Percentiles rank a stretch among this genome's conserved stretches.
Conservation (phyloP, 169 alveolate species). For the Eimeria tenella region DNA sequence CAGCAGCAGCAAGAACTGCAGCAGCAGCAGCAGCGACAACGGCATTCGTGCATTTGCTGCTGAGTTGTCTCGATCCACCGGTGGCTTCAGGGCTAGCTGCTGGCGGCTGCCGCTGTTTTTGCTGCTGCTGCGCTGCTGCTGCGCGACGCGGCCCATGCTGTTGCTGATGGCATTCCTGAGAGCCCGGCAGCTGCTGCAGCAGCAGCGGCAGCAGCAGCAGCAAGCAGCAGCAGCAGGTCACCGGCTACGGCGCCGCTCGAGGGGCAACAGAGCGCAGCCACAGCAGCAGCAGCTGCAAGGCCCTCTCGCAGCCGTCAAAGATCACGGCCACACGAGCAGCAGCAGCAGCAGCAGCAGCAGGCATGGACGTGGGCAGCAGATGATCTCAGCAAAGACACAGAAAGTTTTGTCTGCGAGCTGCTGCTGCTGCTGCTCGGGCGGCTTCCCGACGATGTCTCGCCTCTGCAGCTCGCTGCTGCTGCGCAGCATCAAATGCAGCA, state of each 20-base stretch:
- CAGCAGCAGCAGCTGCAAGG: conserved; percentile 23
- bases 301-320: not conserved
- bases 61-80: not conserved
- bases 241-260: not conserved
- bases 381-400: not conserved
- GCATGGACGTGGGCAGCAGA: not conserved
- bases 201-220: not conserved
- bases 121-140: not conserved
- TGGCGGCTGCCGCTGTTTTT: conserved; percentile 12
- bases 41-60: conserved; percentile 25
- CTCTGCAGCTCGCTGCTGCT: not conserved
- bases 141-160: not conserved
- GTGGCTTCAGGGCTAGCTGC: conserved; percentile 44
- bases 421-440: conserved; percentile 49
- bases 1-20: not conserved
- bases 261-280: not conserved
- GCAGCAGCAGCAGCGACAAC: not conserved
- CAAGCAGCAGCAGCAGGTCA: conserved; percentile 14
- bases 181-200: not conserved
- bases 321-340: conserved; percentile 13
- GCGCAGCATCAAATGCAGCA: not conserved
- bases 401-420: conserved; percentile 1
- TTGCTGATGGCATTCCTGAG: not conserved
- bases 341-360: conserved; percentile 51
- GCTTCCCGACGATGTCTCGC: not conserved